Conservation (phyloP, 2,329 filamentous ascomycete species). For the Aureobasidium sp. region DNA sequence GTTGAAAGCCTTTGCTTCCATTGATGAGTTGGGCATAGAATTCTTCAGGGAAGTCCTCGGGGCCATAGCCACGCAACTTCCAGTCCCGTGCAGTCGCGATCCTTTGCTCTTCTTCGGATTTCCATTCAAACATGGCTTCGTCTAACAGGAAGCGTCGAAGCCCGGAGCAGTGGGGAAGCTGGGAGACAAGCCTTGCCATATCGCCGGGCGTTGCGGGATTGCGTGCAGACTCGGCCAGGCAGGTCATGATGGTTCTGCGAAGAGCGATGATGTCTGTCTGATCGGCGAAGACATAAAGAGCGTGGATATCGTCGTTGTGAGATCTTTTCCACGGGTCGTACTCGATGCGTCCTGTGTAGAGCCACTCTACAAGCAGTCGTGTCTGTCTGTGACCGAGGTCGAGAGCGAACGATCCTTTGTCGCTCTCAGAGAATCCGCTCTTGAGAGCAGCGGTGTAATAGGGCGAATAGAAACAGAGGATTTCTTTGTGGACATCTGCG, state of each 20-base stretch:
- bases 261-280: background rate
- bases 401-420: background rate
- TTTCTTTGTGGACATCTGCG: background rate
- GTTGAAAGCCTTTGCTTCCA: background rate
- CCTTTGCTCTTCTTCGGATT: background rate
- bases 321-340: no score
- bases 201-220: background rate
- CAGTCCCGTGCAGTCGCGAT: background rate
- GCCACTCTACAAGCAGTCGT: background rate
- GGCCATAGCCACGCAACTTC: background rate
- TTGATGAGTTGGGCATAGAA: background rate
- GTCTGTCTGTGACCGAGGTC: background rate
- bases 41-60: background rate
- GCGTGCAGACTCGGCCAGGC: background rate
- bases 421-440: background rate
- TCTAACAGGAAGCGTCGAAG: background rate
- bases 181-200: background rate
- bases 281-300: background rate
- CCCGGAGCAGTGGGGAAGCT: background rate
- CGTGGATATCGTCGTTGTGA: background rate
- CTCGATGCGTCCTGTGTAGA: background rate
- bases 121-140: background rate
- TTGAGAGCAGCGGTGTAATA: background rate
- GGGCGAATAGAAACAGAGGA: background rate
- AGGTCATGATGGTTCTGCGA: background rate